These are phyloP conservation scores for Venturia carpophila DNA, from an alignment of 2,329 filamentous ascomycete genomes.

Conservation along the genomic window DNA sequence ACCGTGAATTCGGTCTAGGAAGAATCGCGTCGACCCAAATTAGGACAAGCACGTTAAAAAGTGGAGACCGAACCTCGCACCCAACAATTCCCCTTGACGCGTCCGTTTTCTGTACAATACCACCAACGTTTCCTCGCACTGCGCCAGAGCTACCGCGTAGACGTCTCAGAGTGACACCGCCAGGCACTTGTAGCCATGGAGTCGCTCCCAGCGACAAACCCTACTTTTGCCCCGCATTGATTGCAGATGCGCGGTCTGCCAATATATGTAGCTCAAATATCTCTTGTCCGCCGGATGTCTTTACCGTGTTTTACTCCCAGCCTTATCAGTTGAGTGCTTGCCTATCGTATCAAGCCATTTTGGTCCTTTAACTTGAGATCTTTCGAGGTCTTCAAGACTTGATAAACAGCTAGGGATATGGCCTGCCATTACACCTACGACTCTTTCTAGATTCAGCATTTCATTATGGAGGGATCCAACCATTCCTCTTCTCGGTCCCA, in stretches of 20 bases:
- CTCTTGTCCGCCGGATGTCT: background rate
- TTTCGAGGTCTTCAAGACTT: too few species aligned
- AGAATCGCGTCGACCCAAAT: too few species aligned
- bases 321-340: background rate
- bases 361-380: background rate
- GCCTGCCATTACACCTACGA: background rate
- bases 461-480: background rate
- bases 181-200: background rate
- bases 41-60: too few species aligned
- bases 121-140: too few species aligned
- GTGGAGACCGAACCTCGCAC: too few species aligned
- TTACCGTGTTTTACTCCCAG: background rate
- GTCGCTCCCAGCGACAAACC: background rate
- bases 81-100: too few species aligned
- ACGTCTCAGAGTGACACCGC: background rate
- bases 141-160: background rate
- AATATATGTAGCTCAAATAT: background rate
- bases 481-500: background rate
- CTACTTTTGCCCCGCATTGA: conserved; percentile 1
- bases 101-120: too few species aligned
- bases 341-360: background rate
- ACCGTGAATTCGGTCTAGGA: too few species aligned
- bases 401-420: background rate
- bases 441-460: background rate
- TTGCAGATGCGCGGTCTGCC: background rate